Evolutionary conservation across 495 filamentous ascomycete species (phyloP).

Genomic region (Trichocladium uniseriatum): DNA sequence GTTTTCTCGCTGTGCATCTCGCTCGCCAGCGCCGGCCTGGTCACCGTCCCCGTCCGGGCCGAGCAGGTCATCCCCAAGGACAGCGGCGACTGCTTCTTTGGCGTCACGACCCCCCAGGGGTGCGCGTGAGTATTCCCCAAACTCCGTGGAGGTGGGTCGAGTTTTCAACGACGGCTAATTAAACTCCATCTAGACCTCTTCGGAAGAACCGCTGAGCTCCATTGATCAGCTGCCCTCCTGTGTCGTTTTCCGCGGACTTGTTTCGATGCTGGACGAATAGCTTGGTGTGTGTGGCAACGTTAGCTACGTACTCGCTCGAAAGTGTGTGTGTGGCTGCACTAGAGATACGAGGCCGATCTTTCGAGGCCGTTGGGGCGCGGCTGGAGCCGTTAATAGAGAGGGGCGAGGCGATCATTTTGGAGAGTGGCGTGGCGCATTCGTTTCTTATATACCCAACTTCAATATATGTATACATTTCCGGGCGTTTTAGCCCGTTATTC

Average conservation of each 20-base stretch:
- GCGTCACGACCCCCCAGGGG: constrained; percentile 38
- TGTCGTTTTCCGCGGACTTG: too few species aligned
- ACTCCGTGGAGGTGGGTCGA: background rate
- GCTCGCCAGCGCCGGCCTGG: constrained; percentile 38
- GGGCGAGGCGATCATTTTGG: too few species aligned
- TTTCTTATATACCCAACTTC: background rate
- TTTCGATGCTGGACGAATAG: too few species aligned
- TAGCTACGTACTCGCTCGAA: too few species aligned
- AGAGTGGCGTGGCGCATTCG: background rate
- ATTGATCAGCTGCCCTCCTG: too few species aligned
- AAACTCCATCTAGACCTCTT: background rate
- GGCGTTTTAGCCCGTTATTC: background rate
- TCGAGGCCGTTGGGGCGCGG: too few species aligned
- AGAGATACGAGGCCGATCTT: too few species aligned
- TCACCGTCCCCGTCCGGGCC: constrained; percentile 35
- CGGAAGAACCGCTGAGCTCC: too few species aligned
- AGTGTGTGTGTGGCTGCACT: too few species aligned
- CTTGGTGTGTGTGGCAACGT: too few species aligned
- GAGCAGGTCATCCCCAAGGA: constrained; percentile 36
- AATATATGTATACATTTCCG: background rate
- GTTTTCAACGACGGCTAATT: background rate
- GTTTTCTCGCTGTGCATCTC: constrained; percentile 31
- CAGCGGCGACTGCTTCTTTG: constrained; percentile 40
- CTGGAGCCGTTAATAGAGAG: too few species aligned
- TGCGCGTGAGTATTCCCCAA: constrained; percentile 34